Evolutionary conservation across 495 filamentous ascomycete species (phyloP).

Genomic region (Antarctomyces pellizariae): DNA sequence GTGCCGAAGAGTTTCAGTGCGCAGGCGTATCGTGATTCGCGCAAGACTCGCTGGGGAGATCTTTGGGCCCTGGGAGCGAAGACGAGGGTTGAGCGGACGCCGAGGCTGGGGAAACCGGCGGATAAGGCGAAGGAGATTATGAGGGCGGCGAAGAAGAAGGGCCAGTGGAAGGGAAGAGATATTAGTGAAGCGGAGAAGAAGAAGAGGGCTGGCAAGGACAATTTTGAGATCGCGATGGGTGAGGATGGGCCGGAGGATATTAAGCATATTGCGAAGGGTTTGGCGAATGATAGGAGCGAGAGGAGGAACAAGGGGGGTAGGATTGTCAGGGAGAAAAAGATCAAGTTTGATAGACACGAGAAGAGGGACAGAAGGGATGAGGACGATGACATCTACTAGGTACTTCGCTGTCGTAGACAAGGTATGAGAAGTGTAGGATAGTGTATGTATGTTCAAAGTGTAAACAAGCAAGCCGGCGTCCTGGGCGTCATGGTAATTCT

Average conservation of each 20-base stretch:
- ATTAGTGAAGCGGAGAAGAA: conserved; percentile 17
- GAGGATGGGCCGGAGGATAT: conserved; percentile 11
- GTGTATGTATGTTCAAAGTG: too few species aligned
- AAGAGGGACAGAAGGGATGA: conserved; percentile 1
- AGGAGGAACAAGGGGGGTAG: conserved; percentile 31
- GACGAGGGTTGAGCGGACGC: conserved; percentile 36
- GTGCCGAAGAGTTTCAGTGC: conserved; percentile 61
- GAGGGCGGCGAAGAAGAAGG: conserved; percentile 7
- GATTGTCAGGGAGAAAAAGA: conserved; percentile 5
- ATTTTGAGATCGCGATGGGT: conserved; percentile 18
- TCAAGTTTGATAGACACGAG: conserved; percentile 3
- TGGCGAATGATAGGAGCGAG: conserved; percentile 9
- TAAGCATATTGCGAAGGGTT: conserved; percentile 11
- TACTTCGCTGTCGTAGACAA: too few species aligned
- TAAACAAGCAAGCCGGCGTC: too few species aligned
- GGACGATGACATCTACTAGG: too few species aligned
- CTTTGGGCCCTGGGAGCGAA: conserved; percentile 91
- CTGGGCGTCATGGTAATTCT: too few species aligned
- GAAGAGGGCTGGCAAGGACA: conserved; percentile 8
- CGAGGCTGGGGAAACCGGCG: conserved; percentile 27
- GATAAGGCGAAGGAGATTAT: conserved; percentile 6
- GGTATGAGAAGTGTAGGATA: too few species aligned
- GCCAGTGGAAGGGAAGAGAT: conserved; percentile 11
- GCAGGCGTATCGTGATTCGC: conserved; percentile 69
- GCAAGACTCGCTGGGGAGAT: conserved; percentile 81